Base-by-base conservation (phyloP, 192 early-diverging fungal species). In the Coemansia sp. region DNA sequence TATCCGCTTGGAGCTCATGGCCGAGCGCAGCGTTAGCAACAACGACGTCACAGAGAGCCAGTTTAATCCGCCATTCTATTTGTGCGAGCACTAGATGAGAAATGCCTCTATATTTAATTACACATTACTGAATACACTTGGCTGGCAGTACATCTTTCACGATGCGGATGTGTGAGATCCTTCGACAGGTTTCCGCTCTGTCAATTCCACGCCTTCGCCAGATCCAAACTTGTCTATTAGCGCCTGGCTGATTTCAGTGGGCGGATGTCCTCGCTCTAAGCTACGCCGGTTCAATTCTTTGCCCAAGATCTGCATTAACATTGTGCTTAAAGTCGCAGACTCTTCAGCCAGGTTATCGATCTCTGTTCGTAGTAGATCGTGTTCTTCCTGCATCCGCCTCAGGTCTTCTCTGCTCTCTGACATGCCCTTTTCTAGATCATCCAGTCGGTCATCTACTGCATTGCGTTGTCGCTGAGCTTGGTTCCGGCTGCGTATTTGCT, bases 401-500 rank as follows among this genome's bases (percentile, higher is more conserved):
- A 90, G 36, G 8, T 76, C 70, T 38, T 87, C 84, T 4, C 64
- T 74, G 27, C 85, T 57, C 55, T 77, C 74, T 1, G 11, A 21
- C 29, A 82, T 74, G 3, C 78, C 69, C 45, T 68, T 41, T 59
- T 90, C 79, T 32, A 93, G 64, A 8, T 73, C 78, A 19, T 88
- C 87, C 7, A 93, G 64, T 27, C 86, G 83, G 36, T 82, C 80
- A 42, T 77, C 69, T 8, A 77, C 67, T 9, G 74, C 77, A 29
- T 78, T 68, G 32, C 75, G 50, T 45, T 68, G 71, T 62, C 62
- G 45, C 65, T 69, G 45, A 3, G 72, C 80, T 53, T 82, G 75
- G 63, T 61, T 75, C 31, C 68, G 73, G 64, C 88, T 89, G 85
- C 91, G 88, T 53, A 86, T 70, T 58, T 87, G 88, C 72, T 93